phyloP scores from a whole-genome alignment of 805 yeast species.

The Blastobotrys parvus region DNA sequence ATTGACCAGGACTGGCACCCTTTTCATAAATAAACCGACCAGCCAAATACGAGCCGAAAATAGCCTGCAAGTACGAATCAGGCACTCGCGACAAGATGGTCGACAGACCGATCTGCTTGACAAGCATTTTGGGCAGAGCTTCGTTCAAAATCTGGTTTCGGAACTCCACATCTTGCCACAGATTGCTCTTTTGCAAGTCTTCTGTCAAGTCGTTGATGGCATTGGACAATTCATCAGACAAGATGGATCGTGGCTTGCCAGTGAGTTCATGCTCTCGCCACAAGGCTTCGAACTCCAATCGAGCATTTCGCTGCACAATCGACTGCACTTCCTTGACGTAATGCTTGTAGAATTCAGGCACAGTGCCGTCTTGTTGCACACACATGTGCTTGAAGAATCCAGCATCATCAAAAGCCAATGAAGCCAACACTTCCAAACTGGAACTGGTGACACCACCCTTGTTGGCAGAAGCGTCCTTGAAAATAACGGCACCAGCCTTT shows the following conservation, averaged over 20 bases:
- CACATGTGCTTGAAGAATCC: conserved; percentile 78
- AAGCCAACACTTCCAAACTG: conserved; percentile 89
- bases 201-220: conserved; percentile 81
- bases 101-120: conserved; percentile 53
- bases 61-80: conserved; percentile 74
- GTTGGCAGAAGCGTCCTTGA: conserved; percentile 95
- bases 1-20: conserved; percentile 70
- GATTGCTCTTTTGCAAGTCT: conserved; percentile 68
- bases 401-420: conserved; percentile 80
- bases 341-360: conserved; percentile 69
- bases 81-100: conserved; percentile 72
- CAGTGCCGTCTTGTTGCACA: conserved; percentile 37
- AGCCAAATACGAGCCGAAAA: conserved; percentile 80
- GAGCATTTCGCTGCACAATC: conserved; percentile 69
- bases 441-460: conserved; percentile 99
- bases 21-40: conserved; percentile 75
- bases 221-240: conserved; percentile 75
- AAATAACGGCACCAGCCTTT: conserved; percentile 74
- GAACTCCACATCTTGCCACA: conserved; percentile 77
- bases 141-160: conserved; percentile 68
- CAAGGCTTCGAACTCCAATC: conserved; percentile 74
- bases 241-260: conserved; percentile 47
- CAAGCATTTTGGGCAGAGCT: conserved; percentile 69
- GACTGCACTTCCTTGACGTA: conserved; percentile 81
- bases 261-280: conserved; percentile 68